Evolutionary conservation across 345 rosid species (phyloP).

Genomic region (Theobroma cacao): DNA sequence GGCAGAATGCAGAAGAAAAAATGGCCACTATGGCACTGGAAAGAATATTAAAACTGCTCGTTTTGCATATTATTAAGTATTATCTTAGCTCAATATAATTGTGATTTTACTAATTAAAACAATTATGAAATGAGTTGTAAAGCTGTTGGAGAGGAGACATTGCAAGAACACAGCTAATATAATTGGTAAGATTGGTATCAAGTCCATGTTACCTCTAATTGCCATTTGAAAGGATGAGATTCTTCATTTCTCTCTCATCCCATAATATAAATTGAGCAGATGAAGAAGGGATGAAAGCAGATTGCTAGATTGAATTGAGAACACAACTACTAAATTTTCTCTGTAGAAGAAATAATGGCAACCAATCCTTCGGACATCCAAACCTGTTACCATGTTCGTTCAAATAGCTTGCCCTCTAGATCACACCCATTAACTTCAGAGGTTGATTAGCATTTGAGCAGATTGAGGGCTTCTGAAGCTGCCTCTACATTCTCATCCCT

Average conservation of each 20-base stretch:
- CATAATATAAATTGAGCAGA: neutral
- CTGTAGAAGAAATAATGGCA: slow-evolving; percentile 21
- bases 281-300: neutral
- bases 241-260: neutral
- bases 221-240: neutral
- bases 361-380: neutral
- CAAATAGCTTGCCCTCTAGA: slow-evolving; percentile 26
- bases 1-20: too few species aligned
- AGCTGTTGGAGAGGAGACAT: neutral
- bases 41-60: neutral
- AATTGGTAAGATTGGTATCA: neutral
- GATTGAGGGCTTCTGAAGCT: neutral
- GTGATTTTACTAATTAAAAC: neutral
- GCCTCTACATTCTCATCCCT: neutral
- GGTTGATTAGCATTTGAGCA: slow-evolving; percentile 12
- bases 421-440: slow-evolving; percentile 24
- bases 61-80: neutral
- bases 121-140: neutral
- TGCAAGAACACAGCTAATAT: neutral
- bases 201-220: neutral
- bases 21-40: too few species aligned
- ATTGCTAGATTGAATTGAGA: neutral
- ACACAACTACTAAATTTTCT: neutral
- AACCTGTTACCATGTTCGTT: slow-evolving; percentile 22
- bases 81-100: neutral